phyloP scores from a whole-genome alignment of 495 filamentous ascomycete genomes.

The Trichoderma asperelloides region DNA sequence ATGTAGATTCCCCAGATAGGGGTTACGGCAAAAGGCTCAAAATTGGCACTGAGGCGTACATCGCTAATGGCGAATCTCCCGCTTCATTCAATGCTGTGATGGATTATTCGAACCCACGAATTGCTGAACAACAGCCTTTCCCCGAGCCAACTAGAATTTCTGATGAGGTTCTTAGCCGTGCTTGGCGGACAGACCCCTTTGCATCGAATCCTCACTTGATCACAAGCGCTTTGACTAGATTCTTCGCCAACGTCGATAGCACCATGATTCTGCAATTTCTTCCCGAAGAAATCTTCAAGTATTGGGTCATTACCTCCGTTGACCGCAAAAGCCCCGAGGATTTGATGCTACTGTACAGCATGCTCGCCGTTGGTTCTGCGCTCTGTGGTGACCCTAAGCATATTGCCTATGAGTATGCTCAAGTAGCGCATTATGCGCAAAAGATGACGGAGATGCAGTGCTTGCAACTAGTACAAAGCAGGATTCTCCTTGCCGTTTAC shows the following conservation, averaged over 20 bases:
- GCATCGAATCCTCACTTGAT: constrained; percentile 35
- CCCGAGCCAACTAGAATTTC: constrained; percentile 32
- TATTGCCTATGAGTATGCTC: constrained; percentile 39
- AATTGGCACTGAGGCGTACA: constrained; percentile 32
- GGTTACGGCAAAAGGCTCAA: constrained; percentile 33
- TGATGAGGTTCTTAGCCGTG: constrained; percentile 41
- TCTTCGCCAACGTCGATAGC: constrained; percentile 19
- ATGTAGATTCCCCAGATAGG: constrained; percentile 20
- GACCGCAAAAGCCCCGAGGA: constrained; percentile 53
- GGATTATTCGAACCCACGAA: not conserved
- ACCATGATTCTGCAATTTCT: constrained; percentile 30
- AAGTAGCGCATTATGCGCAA: constrained; percentile 48
- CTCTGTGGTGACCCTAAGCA: constrained; percentile 48
- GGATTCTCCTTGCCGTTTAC: constrained; percentile 55
- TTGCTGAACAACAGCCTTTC: not conserved
- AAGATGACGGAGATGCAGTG: constrained; percentile 38
- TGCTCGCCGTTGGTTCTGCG: constrained; percentile 49
- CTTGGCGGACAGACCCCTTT: constrained; percentile 60
- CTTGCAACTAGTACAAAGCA: constrained; percentile 53
- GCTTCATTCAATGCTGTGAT: constrained; percentile 22
- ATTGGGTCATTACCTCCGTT: constrained; percentile 31
- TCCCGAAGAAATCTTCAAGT: constrained; percentile 34
- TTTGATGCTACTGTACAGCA: constrained; percentile 60
- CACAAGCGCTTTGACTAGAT: constrained; percentile 18
- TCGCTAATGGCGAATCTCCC: constrained; percentile 19